Base-by-base conservation (phyloP, 2,329 filamentous ascomycete species). In the Fusarium decemcellulare region DNA sequence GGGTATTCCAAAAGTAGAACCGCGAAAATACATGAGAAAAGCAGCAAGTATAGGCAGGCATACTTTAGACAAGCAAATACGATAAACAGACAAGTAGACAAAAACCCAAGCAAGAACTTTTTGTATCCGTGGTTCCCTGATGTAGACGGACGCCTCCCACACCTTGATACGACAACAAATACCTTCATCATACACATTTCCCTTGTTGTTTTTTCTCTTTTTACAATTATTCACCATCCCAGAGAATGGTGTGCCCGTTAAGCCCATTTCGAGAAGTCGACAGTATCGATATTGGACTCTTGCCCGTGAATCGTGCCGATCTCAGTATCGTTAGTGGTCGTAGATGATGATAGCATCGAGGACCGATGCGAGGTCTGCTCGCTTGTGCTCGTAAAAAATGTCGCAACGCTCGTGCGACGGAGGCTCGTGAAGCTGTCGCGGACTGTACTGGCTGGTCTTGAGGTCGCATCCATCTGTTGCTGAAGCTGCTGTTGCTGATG, bases 331-430 rank as follows among this genome's bases (percentile, higher is more conserved):
- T 86, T 86, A 7, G 86, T 86, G 11, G 85, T 85, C 2, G 84
- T 83, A 10, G 83, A 85, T 32, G 84, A 86, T n/a, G 81, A 83
- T 7, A 89, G 77, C 67, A 86, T 82, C n/a, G 86, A 89, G 7
- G 87, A 88, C 43, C 88, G 83, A 61, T 90, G 88, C 55, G 87
- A 89, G 10, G 78, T 82, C 68, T 85, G 83, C 67, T 90, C 88
- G 74, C 84, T 88, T 6, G 84, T 83, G 63, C 80, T 86, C 3
- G 87, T 87, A 69, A 91, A 87, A 74, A 91, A 91, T 3, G 89
- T 91, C 6, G 88, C 89, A 3, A 91, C 88, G 36, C 88, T 91
- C n/a, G 88, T 86, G 62, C 89, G 83, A 53, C 89, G 83, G 40
- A 91, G 81, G 71, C 86, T 89, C 71, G 80, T 88, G 61, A 91